Conservation (phyloP, 352 stramenopile species). For the Pythium phragmiticola region DNA sequence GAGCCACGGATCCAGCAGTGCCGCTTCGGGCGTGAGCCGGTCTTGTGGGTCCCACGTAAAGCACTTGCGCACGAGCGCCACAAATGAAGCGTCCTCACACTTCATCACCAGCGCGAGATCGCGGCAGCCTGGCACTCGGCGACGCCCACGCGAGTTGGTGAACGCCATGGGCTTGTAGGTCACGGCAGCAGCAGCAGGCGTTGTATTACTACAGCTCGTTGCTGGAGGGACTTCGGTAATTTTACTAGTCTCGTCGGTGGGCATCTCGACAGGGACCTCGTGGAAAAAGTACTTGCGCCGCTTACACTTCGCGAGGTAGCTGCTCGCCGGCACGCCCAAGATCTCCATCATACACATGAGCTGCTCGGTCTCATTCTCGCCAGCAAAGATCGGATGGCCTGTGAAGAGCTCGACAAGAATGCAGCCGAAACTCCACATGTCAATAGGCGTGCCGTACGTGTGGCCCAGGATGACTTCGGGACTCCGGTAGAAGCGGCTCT, state of each 20-base stretch:
- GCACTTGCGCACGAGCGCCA: slow-evolving; percentile 62
- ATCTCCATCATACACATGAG: slow-evolving; percentile 88
- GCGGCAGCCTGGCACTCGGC: slow-evolving; percentile 37
- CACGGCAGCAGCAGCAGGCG: background rate
- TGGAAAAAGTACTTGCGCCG: slow-evolving; percentile 70
- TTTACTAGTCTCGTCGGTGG: background rate
- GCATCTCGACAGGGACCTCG: slow-evolving; percentile 5
- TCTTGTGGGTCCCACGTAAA: slow-evolving; percentile 61
- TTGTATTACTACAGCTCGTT: background rate
- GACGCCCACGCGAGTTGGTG: slow-evolving; percentile 61
- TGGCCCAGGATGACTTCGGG: slow-evolving; percentile 97
- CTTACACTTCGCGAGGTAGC: slow-evolving; percentile 52
- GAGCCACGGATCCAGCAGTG: slow-evolving; percentile 65
- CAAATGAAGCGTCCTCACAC: slow-evolving; percentile 51
- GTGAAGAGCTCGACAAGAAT: slow-evolving; percentile 84
- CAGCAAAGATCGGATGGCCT: slow-evolving; percentile 82
- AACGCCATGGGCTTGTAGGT: slow-evolving; percentile 47
- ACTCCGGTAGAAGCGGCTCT: slow-evolving; percentile 97
- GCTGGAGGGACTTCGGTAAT: background rate
- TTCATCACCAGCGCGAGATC: slow-evolving; percentile 41
- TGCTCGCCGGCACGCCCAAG: slow-evolving; percentile 43
- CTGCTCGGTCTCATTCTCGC: slow-evolving; percentile 82
- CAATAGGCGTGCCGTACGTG: slow-evolving; percentile 67
- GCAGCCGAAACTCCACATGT: slow-evolving; percentile 91
- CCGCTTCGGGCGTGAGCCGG: slow-evolving; percentile 57